phyloP scores from a whole-genome alignment of 495 filamentous ascomycete species.

The Parachaetomium inaequale region DNA sequence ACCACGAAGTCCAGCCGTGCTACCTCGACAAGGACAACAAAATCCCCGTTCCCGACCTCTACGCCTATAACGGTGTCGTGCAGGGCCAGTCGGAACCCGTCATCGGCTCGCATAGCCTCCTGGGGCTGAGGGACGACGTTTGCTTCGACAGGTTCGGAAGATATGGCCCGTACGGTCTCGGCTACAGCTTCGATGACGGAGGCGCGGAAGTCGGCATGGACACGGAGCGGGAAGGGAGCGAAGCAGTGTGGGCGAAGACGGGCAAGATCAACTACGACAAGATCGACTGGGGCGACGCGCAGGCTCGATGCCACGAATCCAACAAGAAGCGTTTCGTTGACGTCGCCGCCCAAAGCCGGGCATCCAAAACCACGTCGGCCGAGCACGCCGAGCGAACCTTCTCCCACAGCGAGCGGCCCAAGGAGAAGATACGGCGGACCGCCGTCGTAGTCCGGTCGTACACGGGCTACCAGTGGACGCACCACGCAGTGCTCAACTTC shows the following conservation, averaged over 20 bases:
- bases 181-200: constrained; percentile 71
- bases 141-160: constrained; percentile 94
- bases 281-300: constrained; percentile 73
- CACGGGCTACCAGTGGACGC: constrained; percentile 64
- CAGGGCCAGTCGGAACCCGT: constrained; percentile 76
- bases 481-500: constrained; percentile 66
- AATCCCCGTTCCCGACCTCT: constrained; percentile 60
- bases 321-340: constrained; percentile 63
- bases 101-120: constrained; percentile 72
- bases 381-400: neutral
- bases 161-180: constrained; percentile 84
- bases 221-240: constrained; percentile 67
- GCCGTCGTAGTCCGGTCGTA: constrained; percentile 72
- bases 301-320: constrained; percentile 61
- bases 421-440: constrained; percentile 52
- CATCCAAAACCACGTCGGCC: neutral
- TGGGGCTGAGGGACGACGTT: constrained; percentile 77
- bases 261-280: constrained; percentile 70
- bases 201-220: constrained; percentile 74
- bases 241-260: constrained; percentile 64
- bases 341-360: constrained; percentile 7
- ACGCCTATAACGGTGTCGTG: constrained; percentile 67
- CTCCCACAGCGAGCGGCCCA: constrained; percentile 18
- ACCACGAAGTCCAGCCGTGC: constrained; percentile 65
- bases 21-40: constrained; percentile 65